Base-by-base conservation (phyloP, 108 stramenopile genomes). In the Ochromonas danica region DNA sequence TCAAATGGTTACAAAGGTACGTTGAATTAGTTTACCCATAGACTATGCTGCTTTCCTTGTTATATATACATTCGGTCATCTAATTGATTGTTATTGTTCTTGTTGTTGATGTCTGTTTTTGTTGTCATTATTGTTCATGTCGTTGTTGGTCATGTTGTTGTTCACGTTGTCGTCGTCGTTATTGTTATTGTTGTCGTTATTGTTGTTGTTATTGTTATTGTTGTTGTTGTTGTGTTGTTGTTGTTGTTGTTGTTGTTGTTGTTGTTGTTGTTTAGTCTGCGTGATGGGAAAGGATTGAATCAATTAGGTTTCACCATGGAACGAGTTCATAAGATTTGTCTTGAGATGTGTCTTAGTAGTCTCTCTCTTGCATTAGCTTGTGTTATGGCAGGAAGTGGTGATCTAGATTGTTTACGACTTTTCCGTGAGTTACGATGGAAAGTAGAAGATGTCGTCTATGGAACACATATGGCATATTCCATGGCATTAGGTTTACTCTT, bases 351-450 rank as follows among this genome's bases (percentile, higher is more conserved):
- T 78, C 83, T 98, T 28, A 88, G 93, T 38, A 87, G 88, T 25
- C 70, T 88, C 1, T 92, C 95, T 2, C 81, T 96, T 61, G 88
- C 93, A 45, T 88, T 96, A 36, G 92, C 93, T 6, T 89, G 97
- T 87, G 94, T 97, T 0, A 91, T 96, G 90, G 93, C 98, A 25
- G 98, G 98, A 28, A 95, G 94, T 39, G 98, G 98, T 10, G 94
- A 97, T 85, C 63, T 96, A 17, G 92, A 93, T 71, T 88, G 93
- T 14, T 85, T 98, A 35, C 83, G 92, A 33, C 42, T 94, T 0
- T 83, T 98, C 57, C 92, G 95, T 22, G 85, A 89, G 30, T 79
- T 98, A 40, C 88, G 96, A 43, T 93, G 93, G 91, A 91, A 91
- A 71, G 90, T 90, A 42, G 93, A 93, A 42, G 83, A 86, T 43